Evolutionary conservation across 164 flowering plant genomes (phyloP).

Genomic region (Paratinospora sagittata): DNA sequence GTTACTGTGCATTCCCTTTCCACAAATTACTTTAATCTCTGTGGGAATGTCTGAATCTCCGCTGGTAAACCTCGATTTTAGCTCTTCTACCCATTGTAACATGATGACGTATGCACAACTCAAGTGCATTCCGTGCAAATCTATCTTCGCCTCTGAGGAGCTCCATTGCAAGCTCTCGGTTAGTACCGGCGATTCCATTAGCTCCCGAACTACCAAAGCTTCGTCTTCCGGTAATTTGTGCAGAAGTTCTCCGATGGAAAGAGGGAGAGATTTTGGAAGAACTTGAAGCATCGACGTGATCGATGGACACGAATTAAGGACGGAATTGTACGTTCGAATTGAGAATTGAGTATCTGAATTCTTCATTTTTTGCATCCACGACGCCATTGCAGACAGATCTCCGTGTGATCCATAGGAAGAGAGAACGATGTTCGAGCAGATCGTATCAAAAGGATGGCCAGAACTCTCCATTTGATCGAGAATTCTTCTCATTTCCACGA

Average conservation of each 20-base stretch:
- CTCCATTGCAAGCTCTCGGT: constrained; percentile 49
- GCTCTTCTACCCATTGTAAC: constrained; percentile 69
- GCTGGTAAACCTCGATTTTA: constrained; percentile 27
- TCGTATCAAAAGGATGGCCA: constrained; percentile 50
- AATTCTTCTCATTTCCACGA: constrained; percentile 48
- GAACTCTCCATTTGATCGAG: constrained; percentile 42
- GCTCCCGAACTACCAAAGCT: constrained; percentile 40
- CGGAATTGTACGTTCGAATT: constrained; percentile 69
- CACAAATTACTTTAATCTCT: constrained; percentile 63
- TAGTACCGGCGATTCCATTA: constrained; percentile 43
- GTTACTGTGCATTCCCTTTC: constrained; percentile 75
- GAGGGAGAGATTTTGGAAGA: constrained; percentile 29
- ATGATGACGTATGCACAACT: constrained; percentile 64
- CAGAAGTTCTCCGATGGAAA: constrained; percentile 44
- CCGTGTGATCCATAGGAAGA: constrained; percentile 53
- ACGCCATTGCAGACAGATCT: constrained; percentile 37
- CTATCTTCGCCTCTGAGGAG: constrained; percentile 52
- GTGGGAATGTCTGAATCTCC: constrained; percentile 33
- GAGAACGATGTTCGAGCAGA: constrained; percentile 63
- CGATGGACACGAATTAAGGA: constrained; percentile 62
- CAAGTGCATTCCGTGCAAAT: constrained; percentile 87
- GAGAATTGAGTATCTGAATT: constrained; percentile 33
- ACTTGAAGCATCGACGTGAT: constrained; percentile 40
- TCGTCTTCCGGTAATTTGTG: constrained; percentile 37
- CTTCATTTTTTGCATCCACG: constrained; percentile 64